Evolutionary conservation across 23 red algal species (phyloP), one percentile per base, ranked within the genome.

Genomic region (Cyanidiococcus yangmingshanensis): DNA sequence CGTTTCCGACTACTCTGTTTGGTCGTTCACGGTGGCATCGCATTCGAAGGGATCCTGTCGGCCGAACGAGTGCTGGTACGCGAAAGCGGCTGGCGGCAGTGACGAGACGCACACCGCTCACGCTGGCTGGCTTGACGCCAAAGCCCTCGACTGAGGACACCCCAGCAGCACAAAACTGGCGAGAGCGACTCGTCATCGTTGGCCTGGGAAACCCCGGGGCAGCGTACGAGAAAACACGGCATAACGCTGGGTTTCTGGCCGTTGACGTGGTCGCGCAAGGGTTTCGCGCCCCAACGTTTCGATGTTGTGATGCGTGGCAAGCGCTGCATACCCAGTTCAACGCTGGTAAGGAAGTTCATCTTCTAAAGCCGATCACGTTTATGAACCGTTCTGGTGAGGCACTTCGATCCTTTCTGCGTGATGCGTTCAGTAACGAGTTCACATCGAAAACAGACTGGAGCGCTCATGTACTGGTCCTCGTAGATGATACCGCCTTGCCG

Each of bases 151-250:
- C n/a, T n/a, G n/a, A n/a, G n/a, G n/a, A n/a, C n/a, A n/a, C n/a
- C n/a, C n/a, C n/a, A n/a, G n/a, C n/a, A n/a, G n/a, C n/a, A n/a
- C n/a, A n/a, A n/a, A n/a, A n/a, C n/a, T n/a, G n/a, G n/a, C 45
- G 79, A 17, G 35, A 78, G 35, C 85, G 63, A 17, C 76, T 95
- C 0, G 37, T 91, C 39, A 39, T 96, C 0, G 80, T 90, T 15
- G 92, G 92, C 0, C 75, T 96, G 0, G 92, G 92, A 1, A 96
- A 96, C 74, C 92, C 92, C 29, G 92, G 92, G 2, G 50, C 74
- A 1, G 26, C 57, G 41, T 96, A 67, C 79, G 80, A 59, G 24
- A 77, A 76, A 31, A 96, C 92, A 45, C 79, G 92, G 41, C 92
- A 96, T 59, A 96, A 96, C 41, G 74, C 90, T 15, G 92, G 92